Evolutionary conservation across 1,284 basidiomycete genomes (phyloP).

Genomic region (Waitea zeae): DNA sequence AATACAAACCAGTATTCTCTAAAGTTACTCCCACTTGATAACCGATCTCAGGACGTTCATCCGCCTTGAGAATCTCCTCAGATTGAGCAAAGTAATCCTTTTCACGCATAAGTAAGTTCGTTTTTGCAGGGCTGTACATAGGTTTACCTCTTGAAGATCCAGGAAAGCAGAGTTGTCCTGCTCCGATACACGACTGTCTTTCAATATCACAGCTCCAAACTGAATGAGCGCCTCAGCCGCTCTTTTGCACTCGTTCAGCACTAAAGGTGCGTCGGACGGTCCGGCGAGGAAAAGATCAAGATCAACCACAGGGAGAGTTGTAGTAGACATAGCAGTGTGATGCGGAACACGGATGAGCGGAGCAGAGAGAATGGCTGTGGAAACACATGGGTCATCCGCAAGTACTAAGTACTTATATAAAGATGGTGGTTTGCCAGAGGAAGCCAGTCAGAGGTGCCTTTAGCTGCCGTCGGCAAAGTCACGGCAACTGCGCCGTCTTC

Average conservation of each 20-base stretch:
- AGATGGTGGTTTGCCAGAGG: neutral
- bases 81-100: constrained; percentile 80
- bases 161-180: constrained; percentile 67
- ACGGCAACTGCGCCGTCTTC: too few species aligned
- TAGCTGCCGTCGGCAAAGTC: too few species aligned
- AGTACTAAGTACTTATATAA: too few species aligned
- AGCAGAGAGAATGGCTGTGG: too few species aligned
- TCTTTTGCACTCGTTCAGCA: constrained; percentile 47
- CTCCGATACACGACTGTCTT: constrained; percentile 71
- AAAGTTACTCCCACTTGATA: constrained; percentile 78
- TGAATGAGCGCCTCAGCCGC: constrained; percentile 67
- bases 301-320: constrained; percentile 51
- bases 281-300: constrained; percentile 58
- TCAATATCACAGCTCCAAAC: constrained; percentile 69
- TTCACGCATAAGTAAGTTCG: too few species aligned
- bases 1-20: constrained; percentile 44
- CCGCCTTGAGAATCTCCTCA: constrained; percentile 38
- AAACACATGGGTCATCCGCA: too few species aligned
- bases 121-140: too few species aligned
- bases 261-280: constrained; percentile 25
- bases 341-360: too few species aligned
- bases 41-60: constrained; percentile 65
- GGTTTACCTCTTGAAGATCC: too few species aligned
- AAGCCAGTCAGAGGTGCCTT: neutral
- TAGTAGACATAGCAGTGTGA: constrained; percentile 13